A percentile compares a stretch with the other conserved stretches of the same genome.
phyloP scores from a whole-genome alignment of 2,329 filamentous ascomycete genomes.

The Penicillium sp. region DNA sequence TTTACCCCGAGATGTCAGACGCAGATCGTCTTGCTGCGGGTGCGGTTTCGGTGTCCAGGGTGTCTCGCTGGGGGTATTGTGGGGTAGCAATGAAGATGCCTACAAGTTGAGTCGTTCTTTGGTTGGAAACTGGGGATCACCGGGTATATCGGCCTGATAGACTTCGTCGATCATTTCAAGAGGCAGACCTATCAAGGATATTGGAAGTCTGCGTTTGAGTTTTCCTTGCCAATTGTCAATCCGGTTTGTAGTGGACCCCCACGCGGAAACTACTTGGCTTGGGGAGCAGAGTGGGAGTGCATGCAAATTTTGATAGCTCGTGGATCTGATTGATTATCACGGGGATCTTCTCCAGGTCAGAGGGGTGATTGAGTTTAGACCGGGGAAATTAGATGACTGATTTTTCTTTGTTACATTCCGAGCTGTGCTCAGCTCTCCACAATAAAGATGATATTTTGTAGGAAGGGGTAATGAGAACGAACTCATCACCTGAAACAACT shows the following conservation, averaged over 20 bases:
- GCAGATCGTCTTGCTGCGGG: slow-evolving; percentile 7
- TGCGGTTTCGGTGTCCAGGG: not conserved
- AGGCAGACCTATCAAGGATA: not conserved
- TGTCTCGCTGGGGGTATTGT: slow-evolving; percentile 12
- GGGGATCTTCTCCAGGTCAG: not conserved
- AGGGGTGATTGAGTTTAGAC: not conserved
- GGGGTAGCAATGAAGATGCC: slow-evolving; percentile 9
- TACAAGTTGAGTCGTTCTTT: not conserved
- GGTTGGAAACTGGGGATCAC: slow-evolving; percentile 14
- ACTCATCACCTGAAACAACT: slow-evolving; percentile 15
- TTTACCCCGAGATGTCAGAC: slow-evolving; percentile 10
- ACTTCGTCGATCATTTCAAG: slow-evolving; percentile 10
- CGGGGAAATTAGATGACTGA: slow-evolving; percentile 12
- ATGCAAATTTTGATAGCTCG: not conserved
- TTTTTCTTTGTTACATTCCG: too few relatives aligned
- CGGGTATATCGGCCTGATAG: slow-evolving; percentile 10
- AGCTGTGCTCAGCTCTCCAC: too few relatives aligned
- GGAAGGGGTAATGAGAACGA: not conserved
- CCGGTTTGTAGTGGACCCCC: not conserved
- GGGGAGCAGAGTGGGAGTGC: too few relatives aligned
- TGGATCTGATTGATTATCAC: not conserved
- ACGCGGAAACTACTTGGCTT: not conserved
- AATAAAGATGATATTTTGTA: too few relatives aligned
- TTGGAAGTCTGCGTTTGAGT: not conserved
- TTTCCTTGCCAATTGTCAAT: not conserved